A percentile compares a stretch with the other conserved stretches of the same genome.
These are phyloP conservation scores for Hypocrella siamensis DNA, from an alignment of 2,329 filamentous ascomycete genomes.

Conservation along the genomic window DNA sequence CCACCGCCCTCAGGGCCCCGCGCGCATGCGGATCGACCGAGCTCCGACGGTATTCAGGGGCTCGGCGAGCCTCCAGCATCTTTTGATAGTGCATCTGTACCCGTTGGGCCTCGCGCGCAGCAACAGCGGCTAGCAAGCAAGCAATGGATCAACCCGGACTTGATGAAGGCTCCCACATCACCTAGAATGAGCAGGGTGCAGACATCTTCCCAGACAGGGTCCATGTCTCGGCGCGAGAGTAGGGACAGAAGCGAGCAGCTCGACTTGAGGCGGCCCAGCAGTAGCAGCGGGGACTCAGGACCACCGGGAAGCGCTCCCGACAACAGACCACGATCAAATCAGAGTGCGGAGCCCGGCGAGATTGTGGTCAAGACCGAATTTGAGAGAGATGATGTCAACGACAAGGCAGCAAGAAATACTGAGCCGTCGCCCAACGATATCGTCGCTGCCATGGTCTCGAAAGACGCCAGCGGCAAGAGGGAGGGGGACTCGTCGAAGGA, in stretches of 20 bases:
- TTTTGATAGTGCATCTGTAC: conserved; percentile 31
- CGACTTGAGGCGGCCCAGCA: conserved; percentile 30
- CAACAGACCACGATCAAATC: conserved; percentile 20
- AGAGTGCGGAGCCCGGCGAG: conserved; percentile 31
- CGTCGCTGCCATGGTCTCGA: too few relatives aligned
- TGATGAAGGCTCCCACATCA: conserved; percentile 35
- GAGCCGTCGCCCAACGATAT: neutral
- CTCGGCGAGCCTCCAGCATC: conserved; percentile 8
- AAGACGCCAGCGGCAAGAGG: neutral
- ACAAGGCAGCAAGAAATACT: neutral
- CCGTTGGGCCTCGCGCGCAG: conserved; percentile 37
- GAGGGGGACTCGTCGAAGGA: neutral
- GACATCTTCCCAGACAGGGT: conserved; percentile 28
- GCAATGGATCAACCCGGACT: conserved; percentile 41
- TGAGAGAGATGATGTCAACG: conserved; percentile 8
- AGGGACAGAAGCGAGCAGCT: conserved; percentile 17
- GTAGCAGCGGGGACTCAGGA: conserved; percentile 36
- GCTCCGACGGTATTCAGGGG: conserved; percentile 20
- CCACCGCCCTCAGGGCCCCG: conserved; percentile 37
- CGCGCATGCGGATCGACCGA: conserved; percentile 33
- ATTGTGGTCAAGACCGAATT: conserved; percentile 24
- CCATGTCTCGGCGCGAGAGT: conserved; percentile 20
- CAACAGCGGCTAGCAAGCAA: conserved; percentile 33
- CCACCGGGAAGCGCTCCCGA: conserved; percentile 16
- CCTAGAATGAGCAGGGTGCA: conserved; percentile 35